Evolutionary conservation across 225 moss, liverwort and hornwort genomes (phyloP).

Genomic region (Asterella californica): DNA sequence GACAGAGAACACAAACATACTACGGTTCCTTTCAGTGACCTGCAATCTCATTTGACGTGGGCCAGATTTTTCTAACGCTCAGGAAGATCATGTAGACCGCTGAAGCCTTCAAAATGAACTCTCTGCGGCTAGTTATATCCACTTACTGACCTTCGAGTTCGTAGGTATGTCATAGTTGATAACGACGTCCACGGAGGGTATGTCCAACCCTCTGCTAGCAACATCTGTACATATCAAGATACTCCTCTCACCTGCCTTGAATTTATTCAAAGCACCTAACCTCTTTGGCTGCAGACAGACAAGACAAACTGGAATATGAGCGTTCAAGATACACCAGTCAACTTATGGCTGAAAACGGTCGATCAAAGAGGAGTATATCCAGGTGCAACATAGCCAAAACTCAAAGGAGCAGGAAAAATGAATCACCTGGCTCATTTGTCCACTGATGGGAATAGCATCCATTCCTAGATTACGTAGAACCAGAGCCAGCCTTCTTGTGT

Average conservation of each 20-base stretch:
- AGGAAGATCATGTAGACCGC: background rate
- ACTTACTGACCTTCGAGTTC: conserved; percentile 57
- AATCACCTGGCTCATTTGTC: conserved; percentile 76
- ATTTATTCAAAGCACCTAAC: conserved; percentile 80
- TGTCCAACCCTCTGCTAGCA: conserved; percentile 92
- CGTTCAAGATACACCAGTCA: background rate
- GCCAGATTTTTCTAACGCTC: background rate
- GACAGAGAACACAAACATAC: background rate
- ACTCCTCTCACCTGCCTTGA: conserved; percentile 87
- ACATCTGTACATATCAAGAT: conserved; percentile 94
- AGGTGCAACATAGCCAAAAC: background rate
- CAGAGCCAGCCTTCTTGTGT: conserved; percentile 72
- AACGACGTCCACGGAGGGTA: conserved; percentile 71
- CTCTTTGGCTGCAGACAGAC: conserved; percentile 57
- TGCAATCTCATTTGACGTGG: background rate
- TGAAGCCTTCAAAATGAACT: background rate
- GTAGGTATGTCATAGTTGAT: conserved; percentile 92
- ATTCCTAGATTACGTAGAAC: conserved; percentile 76
- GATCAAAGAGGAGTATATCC: too few relatives aligned
- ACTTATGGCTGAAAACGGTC: background rate
- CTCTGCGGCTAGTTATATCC: background rate
- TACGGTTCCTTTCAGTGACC: background rate
- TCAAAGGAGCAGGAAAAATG: too few relatives aligned
- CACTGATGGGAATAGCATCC: conserved; percentile 91
- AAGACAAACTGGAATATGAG: background rate